These are phyloP conservation scores for Chrysoporthe deuterocubensis DNA, from an alignment of 2,329 filamentous ascomycete species.

Conservation along the genomic window DNA sequence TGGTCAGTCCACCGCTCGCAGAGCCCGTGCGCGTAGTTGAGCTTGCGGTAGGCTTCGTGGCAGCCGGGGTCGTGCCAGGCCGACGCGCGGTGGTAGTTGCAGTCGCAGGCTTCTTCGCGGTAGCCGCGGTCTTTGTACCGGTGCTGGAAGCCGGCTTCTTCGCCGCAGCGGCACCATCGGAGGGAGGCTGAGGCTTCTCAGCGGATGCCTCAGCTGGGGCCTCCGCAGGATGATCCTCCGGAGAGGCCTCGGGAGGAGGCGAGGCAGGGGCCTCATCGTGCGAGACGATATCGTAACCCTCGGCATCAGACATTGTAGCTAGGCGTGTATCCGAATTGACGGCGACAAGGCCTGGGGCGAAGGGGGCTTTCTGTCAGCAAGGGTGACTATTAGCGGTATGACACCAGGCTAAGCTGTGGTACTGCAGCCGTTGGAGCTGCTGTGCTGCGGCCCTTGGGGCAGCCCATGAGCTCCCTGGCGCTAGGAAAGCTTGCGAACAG, in stretches of 20 bases:
- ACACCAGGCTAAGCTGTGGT: slow-evolving; percentile 15
- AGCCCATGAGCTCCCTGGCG: background rate
- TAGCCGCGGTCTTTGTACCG: slow-evolving; percentile 29
- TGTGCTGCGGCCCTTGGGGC: slow-evolving; percentile 1
- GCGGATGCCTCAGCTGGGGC: slow-evolving; percentile 23
- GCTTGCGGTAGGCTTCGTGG: slow-evolving; percentile 38
- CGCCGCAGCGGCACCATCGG: slow-evolving; percentile 11
- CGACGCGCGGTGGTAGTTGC: slow-evolving; percentile 33
- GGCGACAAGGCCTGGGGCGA: slow-evolving; percentile 1
- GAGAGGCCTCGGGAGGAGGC: slow-evolving; percentile 6
- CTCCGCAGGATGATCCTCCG: background rate
- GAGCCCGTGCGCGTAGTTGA: slow-evolving; percentile 36
- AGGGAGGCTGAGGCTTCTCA: slow-evolving; percentile 14
- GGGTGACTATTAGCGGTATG: slow-evolving; percentile 19
- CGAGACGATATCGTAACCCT: slow-evolving; percentile 37
- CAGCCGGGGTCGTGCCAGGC: slow-evolving; percentile 33
- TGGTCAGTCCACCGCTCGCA: slow-evolving; percentile 35
- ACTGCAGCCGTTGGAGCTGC: slow-evolving; percentile 3
- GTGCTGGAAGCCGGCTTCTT: slow-evolving; percentile 25
- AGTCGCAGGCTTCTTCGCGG: slow-evolving; percentile 32
- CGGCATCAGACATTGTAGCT: slow-evolving; percentile 41
- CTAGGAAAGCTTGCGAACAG: background rate
- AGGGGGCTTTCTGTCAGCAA: slow-evolving; percentile 13
- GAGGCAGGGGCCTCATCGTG: slow-evolving; percentile 33
- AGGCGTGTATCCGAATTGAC: background rate